Evolutionary conservation across 257 asterid genomes (phyloP), one percentile per base, ranked within the genome.

Genomic region (Oldenlandia corymbosa): DNA sequence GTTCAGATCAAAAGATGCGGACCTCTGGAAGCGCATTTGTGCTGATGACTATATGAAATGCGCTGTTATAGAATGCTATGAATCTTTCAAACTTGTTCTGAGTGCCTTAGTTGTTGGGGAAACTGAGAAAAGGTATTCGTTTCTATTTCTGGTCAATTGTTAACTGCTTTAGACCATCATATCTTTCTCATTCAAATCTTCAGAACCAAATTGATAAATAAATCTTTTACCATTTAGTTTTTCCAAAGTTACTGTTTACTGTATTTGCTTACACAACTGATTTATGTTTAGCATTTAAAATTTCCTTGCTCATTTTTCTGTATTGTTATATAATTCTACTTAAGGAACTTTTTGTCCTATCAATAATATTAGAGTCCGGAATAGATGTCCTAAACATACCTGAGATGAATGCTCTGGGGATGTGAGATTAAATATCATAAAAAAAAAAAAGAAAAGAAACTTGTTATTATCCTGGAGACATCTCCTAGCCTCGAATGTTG

Each of bases 11-110:
- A 93, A 82, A 76, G 97, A 93, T 71, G 94, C 87, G 65, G 95
- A 87, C 74, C 97, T 93, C 54, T 93, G 99, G 99, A 93, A 68
- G 81, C 87, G 91, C 54, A 89, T 93, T 70, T 85, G 91, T 73
- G 81, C 84, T 3, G 99, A 93, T 75, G 95, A 93, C 43, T 93
- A 87, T 42, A 81, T 90, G 95, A 87, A 93, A 78, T 87, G 99
- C 67, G 91, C 96, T 54, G 95, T 90, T n/a, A 76, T 88, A 51
- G 99, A 93, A 73, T 89, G 99, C 79, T 93, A 89, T 37, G 96
- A 90, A 61, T 93, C 96, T 61, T 87, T 93, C 80, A 93, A 93
- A 78, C 88, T 75, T 60, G 79, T 93, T 65, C 72, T 93, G 71
- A 82, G 85, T 73, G 76, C 86, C 66, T 71, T 90, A 85, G 83